Evolutionary conservation across 495 filamentous ascomycete species (phyloP), one percentile per base, ranked within the genome.

Genomic region (Cryomyces antarcticus): DNA sequence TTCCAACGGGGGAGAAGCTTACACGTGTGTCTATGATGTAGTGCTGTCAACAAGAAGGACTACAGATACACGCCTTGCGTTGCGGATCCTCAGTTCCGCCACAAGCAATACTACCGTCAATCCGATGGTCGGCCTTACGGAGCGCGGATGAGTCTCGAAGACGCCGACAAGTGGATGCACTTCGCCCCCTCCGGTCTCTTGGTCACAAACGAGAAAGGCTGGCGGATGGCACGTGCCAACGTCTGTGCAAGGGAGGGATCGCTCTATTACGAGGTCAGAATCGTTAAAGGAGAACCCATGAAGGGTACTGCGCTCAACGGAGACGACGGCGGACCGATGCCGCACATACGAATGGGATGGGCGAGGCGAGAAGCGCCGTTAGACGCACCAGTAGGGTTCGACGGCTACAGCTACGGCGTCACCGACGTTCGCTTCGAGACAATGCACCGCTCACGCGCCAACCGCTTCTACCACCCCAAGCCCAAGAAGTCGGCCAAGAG

Each of bases 341-440:
- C 61, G 12, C 86, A 97, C 58, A 79, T 95, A 7, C 75, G 92
- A 9, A 68, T 96, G 42, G 92, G 92, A 2, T 95, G 83, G 60
- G 86, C 89, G 1, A 65, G 92, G 42, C 69, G 88, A 30, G 92
- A 99, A 52, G 85, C 87, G 7, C 82, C 83, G 12, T 64, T 94
- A 3, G 92, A 96, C 51, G 82, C 82, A 10, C 89, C 92, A 7
- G 84, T 95, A 9, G 92, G 92, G 0, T 93, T 87, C 50, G 89
- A 99, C 57, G 86, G 82, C 31, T 96, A 96, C 58, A 89, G 85
- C 38, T 99, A 99, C 56, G 92, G 82, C 13, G 70, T 99, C 43
- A 77, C 87, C 17, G 92, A 96, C 53, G 75, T 83, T 9, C 70
- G 75, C 9, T 87, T 88, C 7, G 83, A 96, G 54, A 88, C 89